Conservation (phyloP, 768 basidiomycete genomes). For the Lyophyllum decastes region DNA sequence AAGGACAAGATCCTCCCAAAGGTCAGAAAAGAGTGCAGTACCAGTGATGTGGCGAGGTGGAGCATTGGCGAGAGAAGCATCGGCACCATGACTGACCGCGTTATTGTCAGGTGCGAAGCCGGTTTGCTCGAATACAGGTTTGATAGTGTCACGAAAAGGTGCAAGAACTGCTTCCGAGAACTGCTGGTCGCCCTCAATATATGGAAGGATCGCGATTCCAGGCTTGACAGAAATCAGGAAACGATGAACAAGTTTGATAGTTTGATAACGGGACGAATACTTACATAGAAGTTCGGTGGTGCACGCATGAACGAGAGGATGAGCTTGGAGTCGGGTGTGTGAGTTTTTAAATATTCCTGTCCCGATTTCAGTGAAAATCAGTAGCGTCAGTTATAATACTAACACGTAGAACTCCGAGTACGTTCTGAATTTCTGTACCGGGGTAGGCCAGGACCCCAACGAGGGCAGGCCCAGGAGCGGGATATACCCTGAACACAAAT, state of each 20-base stretch:
- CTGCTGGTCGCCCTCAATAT: no score
- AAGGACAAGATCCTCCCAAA: constrained; percentile 18
- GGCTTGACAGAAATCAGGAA: no score
- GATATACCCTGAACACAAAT: constrained; percentile 17
- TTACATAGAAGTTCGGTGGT: constrained; percentile 11
- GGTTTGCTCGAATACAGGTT: constrained; percentile 14
- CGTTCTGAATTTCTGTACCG: constrained; percentile 11
- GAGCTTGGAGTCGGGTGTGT: neutral
- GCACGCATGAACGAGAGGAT: constrained; percentile 5
- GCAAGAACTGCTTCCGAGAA: constrained; percentile 13
- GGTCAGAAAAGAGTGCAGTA: constrained; percentile 20
- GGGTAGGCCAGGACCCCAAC: constrained; percentile 16
- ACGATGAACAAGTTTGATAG: no score
- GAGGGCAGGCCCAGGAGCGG: constrained; percentile 3
- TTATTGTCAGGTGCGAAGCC: constrained; percentile 9
- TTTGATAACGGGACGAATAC: neutral
- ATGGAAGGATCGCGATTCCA: no score
- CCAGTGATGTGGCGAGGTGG: constrained; percentile 16
- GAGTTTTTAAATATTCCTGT: neutral
- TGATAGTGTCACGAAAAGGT: constrained; percentile 18
- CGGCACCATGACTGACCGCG: constrained; percentile 17
- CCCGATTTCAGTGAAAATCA: neutral
- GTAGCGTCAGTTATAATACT: no score
- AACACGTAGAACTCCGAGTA: constrained; percentile 1
- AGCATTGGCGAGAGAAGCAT: constrained; percentile 12